A percentile compares a stretch with the other conserved stretches of the same genome.
These are phyloP conservation scores for Calonectria honghensis DNA, from an alignment of 2,329 filamentous ascomycete genomes.

Conservation along the genomic window DNA sequence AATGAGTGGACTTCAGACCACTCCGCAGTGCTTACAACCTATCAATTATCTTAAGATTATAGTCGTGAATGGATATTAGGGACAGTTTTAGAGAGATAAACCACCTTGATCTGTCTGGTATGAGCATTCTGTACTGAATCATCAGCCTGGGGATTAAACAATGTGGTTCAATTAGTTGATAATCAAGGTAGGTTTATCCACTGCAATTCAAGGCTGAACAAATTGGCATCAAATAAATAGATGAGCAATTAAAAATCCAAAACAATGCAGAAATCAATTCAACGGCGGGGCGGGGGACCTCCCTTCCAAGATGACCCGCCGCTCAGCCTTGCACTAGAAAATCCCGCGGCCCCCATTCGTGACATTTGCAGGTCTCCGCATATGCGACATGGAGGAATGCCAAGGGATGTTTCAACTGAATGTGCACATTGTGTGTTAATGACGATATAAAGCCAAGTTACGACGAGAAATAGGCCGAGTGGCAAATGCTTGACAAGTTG, in stretches of 20 bases:
- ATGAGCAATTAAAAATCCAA: not conserved
- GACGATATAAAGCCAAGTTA: too few species aligned
- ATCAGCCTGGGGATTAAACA: not conserved
- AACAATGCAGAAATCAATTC: too few species aligned
- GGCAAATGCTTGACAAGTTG: too few species aligned
- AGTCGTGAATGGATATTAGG: not conserved
- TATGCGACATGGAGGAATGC: too few species aligned
- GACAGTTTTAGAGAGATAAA: not conserved
- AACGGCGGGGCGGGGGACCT: not conserved
- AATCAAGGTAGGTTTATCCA: not conserved
- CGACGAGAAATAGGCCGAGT: too few species aligned
- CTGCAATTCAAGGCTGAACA: not conserved
- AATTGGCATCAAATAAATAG: not conserved
- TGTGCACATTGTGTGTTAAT: too few species aligned
- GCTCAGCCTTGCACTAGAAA: too few species aligned
- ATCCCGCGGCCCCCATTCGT: too few species aligned
- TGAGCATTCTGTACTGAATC: not conserved
- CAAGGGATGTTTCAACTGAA: too few species aligned
- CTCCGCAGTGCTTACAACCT: not conserved
- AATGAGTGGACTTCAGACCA: slow-evolving; percentile 20
- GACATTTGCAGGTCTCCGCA: too few species aligned
- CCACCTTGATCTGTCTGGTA: not conserved
- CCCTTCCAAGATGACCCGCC: not conserved
- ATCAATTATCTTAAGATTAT: not conserved
- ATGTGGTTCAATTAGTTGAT: not conserved